These are phyloP conservation scores for Halocafeteria seosinensis DNA, from an alignment of 108 stramenopile species.

Conservation along the genomic window DNA sequence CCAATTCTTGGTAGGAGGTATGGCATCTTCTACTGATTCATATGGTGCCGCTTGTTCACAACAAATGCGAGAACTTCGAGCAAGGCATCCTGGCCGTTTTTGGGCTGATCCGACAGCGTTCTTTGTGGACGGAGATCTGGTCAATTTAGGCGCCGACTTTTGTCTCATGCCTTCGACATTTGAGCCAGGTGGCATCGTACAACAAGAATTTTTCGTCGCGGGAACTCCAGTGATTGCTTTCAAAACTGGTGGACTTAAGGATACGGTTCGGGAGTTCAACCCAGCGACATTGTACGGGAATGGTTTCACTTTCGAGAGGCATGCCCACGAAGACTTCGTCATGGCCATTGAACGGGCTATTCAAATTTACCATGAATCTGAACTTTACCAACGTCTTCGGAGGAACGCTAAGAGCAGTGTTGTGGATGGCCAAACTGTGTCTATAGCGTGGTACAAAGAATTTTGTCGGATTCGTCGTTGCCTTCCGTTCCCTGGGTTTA, in stretches of 20 bases:
- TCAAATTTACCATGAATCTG: neutral
- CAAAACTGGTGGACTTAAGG: conserved; percentile 4
- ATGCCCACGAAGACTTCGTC: neutral
- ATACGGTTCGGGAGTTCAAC: neutral
- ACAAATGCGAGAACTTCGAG: neutral
- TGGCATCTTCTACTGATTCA: neutral
- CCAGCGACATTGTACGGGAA: neutral
- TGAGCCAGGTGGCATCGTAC: conserved; percentile 5
- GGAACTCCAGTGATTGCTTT: conserved; percentile 1
- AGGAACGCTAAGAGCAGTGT: neutral
- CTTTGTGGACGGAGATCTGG: neutral
- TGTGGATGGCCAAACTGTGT: neutral
- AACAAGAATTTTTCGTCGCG: conserved; percentile 4
- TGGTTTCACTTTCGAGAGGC: neutral
- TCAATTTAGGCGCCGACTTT: conserved; percentile 2
- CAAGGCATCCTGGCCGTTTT: neutral
- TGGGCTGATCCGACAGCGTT: conserved; percentile 5
- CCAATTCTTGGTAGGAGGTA: neutral
- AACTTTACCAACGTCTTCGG: neutral
- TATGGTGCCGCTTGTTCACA: neutral
- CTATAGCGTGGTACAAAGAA: neutral
- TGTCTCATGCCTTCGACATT: neutral
- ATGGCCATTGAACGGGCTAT: neutral
- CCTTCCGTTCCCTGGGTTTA: too few relatives aligned
- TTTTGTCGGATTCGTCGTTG: neutral